A percentile compares a stretch with the other conserved stretches of the same genome.
These are phyloP conservation scores for Lasiosphaeria ovina DNA, from an alignment of 495 filamentous ascomycete genomes.

Conservation along the genomic window DNA sequence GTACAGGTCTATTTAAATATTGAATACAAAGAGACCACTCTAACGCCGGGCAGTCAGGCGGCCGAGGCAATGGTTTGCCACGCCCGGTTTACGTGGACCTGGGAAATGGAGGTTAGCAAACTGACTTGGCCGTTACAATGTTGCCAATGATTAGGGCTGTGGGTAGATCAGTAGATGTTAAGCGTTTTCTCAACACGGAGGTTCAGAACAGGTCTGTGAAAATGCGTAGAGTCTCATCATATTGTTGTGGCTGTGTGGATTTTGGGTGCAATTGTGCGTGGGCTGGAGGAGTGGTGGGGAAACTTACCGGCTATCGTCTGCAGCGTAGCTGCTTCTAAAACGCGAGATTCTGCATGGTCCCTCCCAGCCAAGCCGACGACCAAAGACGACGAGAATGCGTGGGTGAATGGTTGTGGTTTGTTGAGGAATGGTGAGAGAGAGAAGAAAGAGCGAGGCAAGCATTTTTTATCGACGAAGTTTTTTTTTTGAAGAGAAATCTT, in stretches of 20 bases:
- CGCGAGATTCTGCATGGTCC: too few species aligned
- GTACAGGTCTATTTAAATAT: too few species aligned
- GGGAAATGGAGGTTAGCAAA: too few species aligned
- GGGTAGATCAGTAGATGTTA: constrained; percentile 37
- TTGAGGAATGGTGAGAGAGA: not conserved
- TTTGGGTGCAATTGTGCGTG: not conserved
- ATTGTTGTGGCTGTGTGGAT: constrained; percentile 4
- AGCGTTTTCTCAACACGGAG: constrained; percentile 49
- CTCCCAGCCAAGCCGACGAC: too few species aligned
- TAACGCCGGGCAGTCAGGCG: too few species aligned
- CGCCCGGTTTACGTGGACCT: too few species aligned
- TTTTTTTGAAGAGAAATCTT: not conserved
- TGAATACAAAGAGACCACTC: too few species aligned
- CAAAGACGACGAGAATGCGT: too few species aligned
- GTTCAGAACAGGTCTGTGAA: constrained; percentile 62
- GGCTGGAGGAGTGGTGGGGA: not conserved
- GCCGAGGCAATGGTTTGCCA: too few species aligned
- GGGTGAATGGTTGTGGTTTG: not conserved
- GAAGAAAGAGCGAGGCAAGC: not conserved
- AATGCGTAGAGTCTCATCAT: constrained; percentile 50
- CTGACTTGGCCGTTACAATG: too few species aligned
- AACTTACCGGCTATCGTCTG: not conserved
- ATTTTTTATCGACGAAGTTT: not conserved
- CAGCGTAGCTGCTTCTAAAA: too few species aligned
- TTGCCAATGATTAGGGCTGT: not conserved